Evolutionary conservation across 2,329 filamentous ascomycete genomes (phyloP).

Genomic region (Pestalotiopsis sp.): DNA sequence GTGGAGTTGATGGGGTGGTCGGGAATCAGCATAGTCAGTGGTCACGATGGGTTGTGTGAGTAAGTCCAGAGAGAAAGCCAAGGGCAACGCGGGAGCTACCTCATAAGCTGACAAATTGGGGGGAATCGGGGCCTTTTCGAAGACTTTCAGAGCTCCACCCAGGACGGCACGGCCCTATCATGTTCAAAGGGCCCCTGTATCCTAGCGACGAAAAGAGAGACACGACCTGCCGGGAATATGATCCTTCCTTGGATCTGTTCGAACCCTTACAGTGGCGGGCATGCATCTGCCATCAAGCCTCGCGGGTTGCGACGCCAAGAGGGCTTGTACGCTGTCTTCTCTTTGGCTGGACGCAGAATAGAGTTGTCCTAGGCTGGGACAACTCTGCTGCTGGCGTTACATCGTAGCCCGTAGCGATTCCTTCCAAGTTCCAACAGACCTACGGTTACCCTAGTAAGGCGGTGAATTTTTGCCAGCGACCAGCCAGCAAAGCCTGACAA

Average conservation of each 20-base stretch:
- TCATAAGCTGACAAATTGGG: not conserved
- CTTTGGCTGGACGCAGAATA: not conserved
- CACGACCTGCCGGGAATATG: not conserved
- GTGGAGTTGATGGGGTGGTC: not conserved
- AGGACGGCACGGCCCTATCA: not conserved
- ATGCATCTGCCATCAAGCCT: not conserved
- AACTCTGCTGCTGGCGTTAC: not conserved
- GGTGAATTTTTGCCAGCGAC: not conserved
- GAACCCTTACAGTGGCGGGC: not conserved
- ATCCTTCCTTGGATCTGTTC: not conserved
- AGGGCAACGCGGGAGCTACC: not conserved
- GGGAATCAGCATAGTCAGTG: not conserved
- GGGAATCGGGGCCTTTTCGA: not conserved
- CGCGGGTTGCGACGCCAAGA: not conserved
- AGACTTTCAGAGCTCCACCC: not conserved
- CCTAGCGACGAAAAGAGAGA: not conserved
- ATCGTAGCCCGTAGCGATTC: not conserved
- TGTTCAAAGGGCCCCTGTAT: not conserved
- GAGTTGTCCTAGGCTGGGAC: not conserved
- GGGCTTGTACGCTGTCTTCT: not conserved
- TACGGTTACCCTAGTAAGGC: constrained; percentile 6
- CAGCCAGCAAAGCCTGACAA: not conserved
- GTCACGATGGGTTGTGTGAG: not conserved
- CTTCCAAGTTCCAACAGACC: not conserved
- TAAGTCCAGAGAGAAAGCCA: not conserved